phyloP scores from a whole-genome alignment of 306 rosid species.

The Parietaria judaica region DNA sequence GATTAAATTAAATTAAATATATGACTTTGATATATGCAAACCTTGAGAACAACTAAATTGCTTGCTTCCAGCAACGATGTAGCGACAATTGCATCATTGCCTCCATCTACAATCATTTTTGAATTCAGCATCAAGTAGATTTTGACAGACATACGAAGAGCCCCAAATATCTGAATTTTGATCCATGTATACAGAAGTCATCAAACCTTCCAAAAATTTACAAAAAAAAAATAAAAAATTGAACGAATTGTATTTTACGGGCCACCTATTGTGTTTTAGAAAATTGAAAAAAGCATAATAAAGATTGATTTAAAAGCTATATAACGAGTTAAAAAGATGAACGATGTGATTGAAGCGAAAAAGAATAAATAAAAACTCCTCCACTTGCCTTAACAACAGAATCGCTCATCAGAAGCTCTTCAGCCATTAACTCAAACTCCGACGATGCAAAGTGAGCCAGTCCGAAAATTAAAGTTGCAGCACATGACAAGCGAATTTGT shows the following conservation, averaged over 20 bases:
- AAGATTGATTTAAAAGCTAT: too few species aligned
- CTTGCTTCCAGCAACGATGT: conserved; percentile 90
- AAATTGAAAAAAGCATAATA: too few species aligned
- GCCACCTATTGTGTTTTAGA: too few species aligned
- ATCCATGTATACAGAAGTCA: not conserved
- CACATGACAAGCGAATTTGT: conserved; percentile 60
- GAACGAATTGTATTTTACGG: too few species aligned
- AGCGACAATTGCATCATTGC: conserved; percentile 59
- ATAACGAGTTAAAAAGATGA: too few species aligned
- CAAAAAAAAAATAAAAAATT: not conserved
- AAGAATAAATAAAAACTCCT: too few species aligned
- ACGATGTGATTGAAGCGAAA: too few species aligned
- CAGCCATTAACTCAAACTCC: conserved; percentile 95
- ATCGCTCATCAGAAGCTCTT: conserved; percentile 98
- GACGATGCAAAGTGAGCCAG: conserved; percentile 86
- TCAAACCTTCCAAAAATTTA: not conserved
- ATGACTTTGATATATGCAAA: conserved; percentile 21
- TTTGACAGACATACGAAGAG: conserved; percentile 93
- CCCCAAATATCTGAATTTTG: conserved; percentile 71
- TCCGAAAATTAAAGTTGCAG: conserved; percentile 79
- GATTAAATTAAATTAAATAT: not conserved
- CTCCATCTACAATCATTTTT: conserved; percentile 74
- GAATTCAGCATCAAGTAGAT: conserved; percentile 89
- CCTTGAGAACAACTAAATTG: conserved; percentile 94
- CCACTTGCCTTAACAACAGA: conserved; percentile 71